Base-by-base conservation (phyloP, 495 filamentous ascomycete genomes). In the Aspergillus panamensis region DNA sequence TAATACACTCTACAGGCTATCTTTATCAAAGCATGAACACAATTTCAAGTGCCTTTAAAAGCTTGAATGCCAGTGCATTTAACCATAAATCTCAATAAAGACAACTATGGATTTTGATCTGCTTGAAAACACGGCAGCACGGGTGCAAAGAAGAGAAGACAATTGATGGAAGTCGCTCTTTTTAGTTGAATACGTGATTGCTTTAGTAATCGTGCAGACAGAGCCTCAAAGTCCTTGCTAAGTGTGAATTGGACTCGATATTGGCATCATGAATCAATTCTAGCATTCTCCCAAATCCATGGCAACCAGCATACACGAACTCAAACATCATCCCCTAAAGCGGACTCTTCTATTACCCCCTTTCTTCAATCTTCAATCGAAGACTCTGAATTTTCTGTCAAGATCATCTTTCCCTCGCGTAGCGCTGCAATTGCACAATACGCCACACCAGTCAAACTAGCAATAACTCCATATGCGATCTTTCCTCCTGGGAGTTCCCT, bases 21-120 rank as follows among this genome's bases (percentile, higher is more conserved):
- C 68, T 86, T 19, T 73, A 68, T 14, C 71, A 76, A 32, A 85
- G 83, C 58, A 67, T 80, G 20, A 64, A 64, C 9, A 69, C 74
- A 8, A 74, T 79, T 30, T 79, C 79, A 29, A 65, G 66, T 47
- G 82, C 79, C 0, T 71, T 84, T 37, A 66, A 68, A 40, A 63
- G 64, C 19, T 63, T 81, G 35, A 70, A 77, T 13, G 72, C 62
- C 57, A 65, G 72, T 42, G 69, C 70, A 30, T 67, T 57, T 33
- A 55, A 60, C 32, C 66, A 58, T 16, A 81, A 82, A 59, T 58
- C 59, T 25, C 68, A 71, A 55, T 76, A 62, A 55, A 2, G 25
- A 43, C 12, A 1, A n/a, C 3, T 12, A 13, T 39, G 14, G 10
- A 3, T 5, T 6, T n/a, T n/a, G 14, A 39, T 12, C 14, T 39